Base-by-base conservation (phyloP, 768 basidiomycete genomes). In the Lanmaoa pseudosensibilis region DNA sequence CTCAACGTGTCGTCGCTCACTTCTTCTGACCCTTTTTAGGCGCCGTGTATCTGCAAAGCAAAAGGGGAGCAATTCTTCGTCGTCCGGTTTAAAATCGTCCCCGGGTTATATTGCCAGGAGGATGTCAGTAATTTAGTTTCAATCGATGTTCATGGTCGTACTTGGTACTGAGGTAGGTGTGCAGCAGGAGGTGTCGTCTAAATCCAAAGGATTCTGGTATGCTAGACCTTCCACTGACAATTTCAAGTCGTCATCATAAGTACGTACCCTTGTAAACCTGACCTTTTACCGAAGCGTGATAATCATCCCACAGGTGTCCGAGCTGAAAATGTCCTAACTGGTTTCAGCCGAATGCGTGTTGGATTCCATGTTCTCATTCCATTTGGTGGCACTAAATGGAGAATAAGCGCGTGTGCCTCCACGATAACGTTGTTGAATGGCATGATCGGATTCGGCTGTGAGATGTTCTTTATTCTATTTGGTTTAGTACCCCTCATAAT, bases 261-360 rank as follows among this genome's bases (percentile, higher is more conserved):
- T 54, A 55, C 5, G 57, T n/a, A 16, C 1, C 32, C 9, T 16
- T 3, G 0, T n/a, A 18, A n/a, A 11, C n/a, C 30, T 25, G n/a
- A 4, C 19, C 2, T 39, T 32, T 8, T 16, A 11, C 5, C 5
- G 4, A 34, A 19, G 13, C 36, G 2, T 6, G 27, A 44, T 13
- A 32, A 10, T 7, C 11, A 34, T 21, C 18, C n/a, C 4, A 11
- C 18, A 62, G 63, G 34, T 8, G 48, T 64, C 34, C 63, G 44
- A 2, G 56, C 45, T n/a, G 54, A 51, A 5, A 27, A 55, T 47
- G n/a, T 65, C 15, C 3, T 19, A 10, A 23, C 21, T 23, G 56
- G 55, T 50, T 37, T 57, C 12, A 23, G 15, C 2, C 50, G 46
- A 2, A 49, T 58, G 8, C 63, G 62, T 5, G 27, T 50, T 27